These are phyloP conservation scores for Ogataea corticis DNA, from an alignment of 805 yeast genomes.

Conservation along the genomic window DNA sequence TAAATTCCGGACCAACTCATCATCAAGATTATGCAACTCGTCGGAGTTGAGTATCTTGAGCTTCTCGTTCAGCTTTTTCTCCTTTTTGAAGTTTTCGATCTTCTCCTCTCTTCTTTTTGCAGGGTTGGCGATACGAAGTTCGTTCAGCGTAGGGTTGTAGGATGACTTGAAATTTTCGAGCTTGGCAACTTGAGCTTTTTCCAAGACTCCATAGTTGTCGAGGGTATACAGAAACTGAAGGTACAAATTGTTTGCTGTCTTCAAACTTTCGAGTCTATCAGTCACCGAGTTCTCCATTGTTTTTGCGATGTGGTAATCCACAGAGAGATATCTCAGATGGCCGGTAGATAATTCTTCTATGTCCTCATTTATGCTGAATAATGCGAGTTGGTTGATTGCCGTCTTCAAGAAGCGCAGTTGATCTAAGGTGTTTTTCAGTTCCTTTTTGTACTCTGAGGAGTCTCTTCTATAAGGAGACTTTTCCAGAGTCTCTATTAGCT, in stretches of 20 bases:
- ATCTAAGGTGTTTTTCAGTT: conserved; percentile 10
- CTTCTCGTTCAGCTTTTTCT: conserved; percentile 50
- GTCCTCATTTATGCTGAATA: conserved; percentile 73
- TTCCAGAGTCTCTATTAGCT: conserved; percentile 11
- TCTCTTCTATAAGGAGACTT: conserved; percentile 23
- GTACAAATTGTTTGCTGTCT: conserved; percentile 43
- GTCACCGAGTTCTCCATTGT: conserved; percentile 33
- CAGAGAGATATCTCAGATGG: conserved; percentile 58
- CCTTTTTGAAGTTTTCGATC: conserved; percentile 64
- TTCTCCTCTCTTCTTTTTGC: conserved; percentile 63
- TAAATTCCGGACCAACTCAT: conserved; percentile 59
- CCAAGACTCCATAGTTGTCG: conserved; percentile 46
- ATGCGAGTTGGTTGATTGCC: conserved; percentile 46
- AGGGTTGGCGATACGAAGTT: conserved; percentile 39
- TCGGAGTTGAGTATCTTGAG: conserved; percentile 42
- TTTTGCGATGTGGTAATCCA: conserved; percentile 60
- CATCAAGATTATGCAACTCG: conserved; percentile 49
- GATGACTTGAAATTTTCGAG: conserved; percentile 42
- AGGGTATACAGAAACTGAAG: conserved; percentile 47
- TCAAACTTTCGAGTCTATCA: conserved; percentile 36
- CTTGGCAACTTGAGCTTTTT: conserved; percentile 36
- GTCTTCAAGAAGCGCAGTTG: conserved; percentile 24
- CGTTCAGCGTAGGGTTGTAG: conserved; percentile 43
- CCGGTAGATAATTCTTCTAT: conserved; percentile 67
- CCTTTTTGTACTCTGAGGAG: conserved; percentile 19